Percentiles rank a stretch among this genome's conserved stretches.
These are phyloP conservation scores for Colletotrichum nymphaeae DNA, from an alignment of 2,329 filamentous ascomycete species.

Conservation along the genomic window DNA sequence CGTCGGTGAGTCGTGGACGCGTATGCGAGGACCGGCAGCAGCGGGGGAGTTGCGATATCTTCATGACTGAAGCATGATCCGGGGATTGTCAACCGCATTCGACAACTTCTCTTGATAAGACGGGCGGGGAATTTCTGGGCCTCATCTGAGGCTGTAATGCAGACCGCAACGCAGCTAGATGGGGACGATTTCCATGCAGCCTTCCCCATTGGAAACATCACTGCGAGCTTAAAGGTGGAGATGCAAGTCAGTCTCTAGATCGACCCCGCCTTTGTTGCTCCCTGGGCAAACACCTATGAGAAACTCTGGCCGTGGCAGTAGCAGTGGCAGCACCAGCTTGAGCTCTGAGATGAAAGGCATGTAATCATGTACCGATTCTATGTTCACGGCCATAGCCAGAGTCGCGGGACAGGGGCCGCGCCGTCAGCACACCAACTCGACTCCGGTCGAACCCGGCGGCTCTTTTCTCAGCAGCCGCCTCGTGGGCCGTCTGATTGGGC, in stretches of 20 bases:
- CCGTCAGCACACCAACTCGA: conserved; percentile 29
- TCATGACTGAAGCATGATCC: background rate
- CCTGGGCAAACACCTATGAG: background rate
- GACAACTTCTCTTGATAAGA: background rate
- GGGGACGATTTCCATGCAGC: background rate
- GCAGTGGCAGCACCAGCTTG: conserved; percentile 6
- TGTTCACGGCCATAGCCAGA: background rate
- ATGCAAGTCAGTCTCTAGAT: background rate
- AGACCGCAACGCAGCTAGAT: background rate
- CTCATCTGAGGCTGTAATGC: background rate
- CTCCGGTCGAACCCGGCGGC: conserved; percentile 1
- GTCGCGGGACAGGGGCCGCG: background rate
- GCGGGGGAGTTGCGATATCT: background rate
- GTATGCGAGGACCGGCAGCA: background rate
- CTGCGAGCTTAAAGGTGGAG: background rate
- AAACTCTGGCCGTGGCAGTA: background rate
- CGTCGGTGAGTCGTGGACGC: background rate
- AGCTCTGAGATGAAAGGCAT: background rate
- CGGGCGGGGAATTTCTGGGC: background rate
- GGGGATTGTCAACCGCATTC: conserved; percentile 7
- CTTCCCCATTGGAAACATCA: background rate
- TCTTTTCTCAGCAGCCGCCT: conserved; percentile 23
- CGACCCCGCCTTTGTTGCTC: conserved; percentile 6
- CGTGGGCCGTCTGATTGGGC: conserved; percentile 2
- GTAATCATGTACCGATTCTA: background rate